Base-by-base conservation (phyloP, 805 yeast species). In the Candida nonsorbophila region DNA sequence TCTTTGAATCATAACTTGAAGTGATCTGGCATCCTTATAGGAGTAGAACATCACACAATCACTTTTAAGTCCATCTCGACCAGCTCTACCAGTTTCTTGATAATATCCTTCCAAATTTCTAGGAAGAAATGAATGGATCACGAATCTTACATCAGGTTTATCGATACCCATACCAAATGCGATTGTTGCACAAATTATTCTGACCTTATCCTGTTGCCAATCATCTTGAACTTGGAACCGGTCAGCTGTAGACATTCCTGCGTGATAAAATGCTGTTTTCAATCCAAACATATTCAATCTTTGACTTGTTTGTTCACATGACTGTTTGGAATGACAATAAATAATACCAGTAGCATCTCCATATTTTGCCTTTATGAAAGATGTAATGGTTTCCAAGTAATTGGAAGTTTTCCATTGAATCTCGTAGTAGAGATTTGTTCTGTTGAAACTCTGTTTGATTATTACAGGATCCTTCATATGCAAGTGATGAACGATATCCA, bases 121-220 rank as follows among this genome's bases (percentile, higher is more conserved):
- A 0, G 98, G 97, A 15, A 92, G 59, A 5, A 92, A 84, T 39
- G 81, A 68, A 58, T 92, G 98, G 23, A 85, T 77, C 3, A 92
- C 97, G 61, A 71, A 88, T 26, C 98, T 65, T 8, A 92, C 98
- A 55, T 92, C 94, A 0, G 96, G 84, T 53, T 92, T 92, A 58
- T 92, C 98, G 33, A 92, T 90, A 27, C 98, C 98, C 98, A 92
- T 92, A 16, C 98, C 98, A 67, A 92, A 92, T 0, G 98, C 98
- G 45, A 92, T 83, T 0, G 98, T 92, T 0, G 98, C 98, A 61
- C 97, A 90, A 9, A 92, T 87, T 1, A 88, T 81, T 48, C 79
- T 81, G 14, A 80, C 58, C 13, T 55, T 51, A 32, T 82, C 80
- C 2, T 58, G 49, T 53, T 92, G 98, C 98, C 98, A 92, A 18